Evolutionary conservation across 2,329 filamentous ascomycete species (phyloP), one percentile per base, ranked within the genome.

Genomic region (Arthroderma sp.): DNA sequence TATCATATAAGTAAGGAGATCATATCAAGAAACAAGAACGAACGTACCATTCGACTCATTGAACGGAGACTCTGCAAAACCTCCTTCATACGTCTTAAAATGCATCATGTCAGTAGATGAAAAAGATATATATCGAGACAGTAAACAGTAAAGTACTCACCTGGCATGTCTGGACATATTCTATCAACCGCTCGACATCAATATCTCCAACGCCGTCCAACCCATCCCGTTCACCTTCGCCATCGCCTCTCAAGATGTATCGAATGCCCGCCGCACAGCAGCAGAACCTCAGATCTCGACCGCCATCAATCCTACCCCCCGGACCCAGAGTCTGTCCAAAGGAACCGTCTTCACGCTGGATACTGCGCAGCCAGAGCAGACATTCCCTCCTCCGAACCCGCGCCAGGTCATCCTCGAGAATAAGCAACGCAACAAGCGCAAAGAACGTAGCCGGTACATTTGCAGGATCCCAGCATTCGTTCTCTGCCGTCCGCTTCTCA

Each of bases 391-490:
- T 79, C 60, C 85, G 79, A 6, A 98, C 84, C 1, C 83, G 79
- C 2, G 75, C 72, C 63, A 89, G 65, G 65, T 83, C 79, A 66
- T 85, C 82, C 2, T 79, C 77, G n/a, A 87, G 70, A 4, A 84
- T 76, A 1, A 86, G 79, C 25, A 98, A 74, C 7, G 86, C 78
- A 23, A 88, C 77, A 44, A 98, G 77, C 0, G 91, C 91, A 72
- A 97, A 96, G 69, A 87, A 91, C 0, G 91, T 96, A 0, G 89
- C 88, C 0, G 91, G 86, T 15, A 97, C 73, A 70, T 91, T 95
- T 0, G 91, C 81, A n/a, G 83, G 81, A 71, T 88, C 85, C 82
- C 83, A 86, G 44, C 68, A 70, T 56, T 76, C 74, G 64, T 83
- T 83, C 38, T 75, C 73, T 2, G 78, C 66, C 66, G 74, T 76